Base-by-base conservation (phyloP, 495 filamentous ascomycete species). In the Mytilinidion resinicola region DNA sequence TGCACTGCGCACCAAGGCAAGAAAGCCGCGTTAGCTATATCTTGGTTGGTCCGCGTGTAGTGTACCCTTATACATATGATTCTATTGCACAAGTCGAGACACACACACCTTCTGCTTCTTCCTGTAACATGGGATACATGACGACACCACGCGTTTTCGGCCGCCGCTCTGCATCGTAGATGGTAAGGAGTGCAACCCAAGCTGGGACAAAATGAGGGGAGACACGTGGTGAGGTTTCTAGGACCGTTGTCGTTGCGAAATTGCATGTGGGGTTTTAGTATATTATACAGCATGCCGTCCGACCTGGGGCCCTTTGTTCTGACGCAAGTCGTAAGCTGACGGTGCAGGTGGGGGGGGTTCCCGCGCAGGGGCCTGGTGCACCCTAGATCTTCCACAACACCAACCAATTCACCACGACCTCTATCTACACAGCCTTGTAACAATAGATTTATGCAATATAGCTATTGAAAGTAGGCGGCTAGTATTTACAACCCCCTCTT, bases 71-170 rank as follows among this genome's bases (percentile, higher is more conserved):
- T 15, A 36, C 17, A 10, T 36, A 36, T 3, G 30, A 39, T 54
- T 14, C 35, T 21, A 54, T 41, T 2, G 39, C 39, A 42, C 39
- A 42, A 9, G 9, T 8, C 2, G 39, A 42, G 39, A 42, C 2
- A 30, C 39, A 42, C 39, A 8, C 39, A 54, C 51, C 51, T 54
- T 54, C 21, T 54, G 51, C 21, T 54, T 54, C 30, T 39, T 35
- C 14, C 10, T 54, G 20, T 54, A 54, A 25, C 51, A 38, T 14
- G 51, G 51, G 14, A 54, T 39, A 34, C 51, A 54, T 1, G 51
- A 39, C 1, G 51, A 54, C 10, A 54, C 51, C 8, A 39, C 14
- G 21, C 51, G 51, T 41, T 54, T 54, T 38, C 35, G 30, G 6
- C 51, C 51, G 9, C 39, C 39, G 39, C 39, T 42, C 9, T 42